Base-by-base conservation (phyloP, 495 filamentous ascomycete species). In the Daldinia loculata region DNA sequence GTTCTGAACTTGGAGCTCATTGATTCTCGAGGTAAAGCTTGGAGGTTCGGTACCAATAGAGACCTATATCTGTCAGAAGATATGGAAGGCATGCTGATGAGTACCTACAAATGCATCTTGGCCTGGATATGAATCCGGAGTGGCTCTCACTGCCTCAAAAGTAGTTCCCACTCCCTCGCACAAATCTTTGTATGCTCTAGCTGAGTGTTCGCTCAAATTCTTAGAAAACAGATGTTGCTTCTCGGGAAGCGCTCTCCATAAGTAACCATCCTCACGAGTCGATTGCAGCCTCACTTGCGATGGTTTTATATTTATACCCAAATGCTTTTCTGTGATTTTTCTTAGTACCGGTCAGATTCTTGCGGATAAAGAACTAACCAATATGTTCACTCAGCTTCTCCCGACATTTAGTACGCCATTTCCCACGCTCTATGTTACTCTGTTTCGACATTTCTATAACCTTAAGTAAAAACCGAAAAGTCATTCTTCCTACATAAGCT, bases 151-250 rank as follows among this genome's bases (percentile, higher is more conserved):
- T 41, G 38, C 38, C 14, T 41, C 38, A 6, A 41, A 41, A 15
- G 38, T 41, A 14, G 14, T n/a, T 3, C 38, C 38, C 12, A 53
- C 11, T 14, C 27, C 24, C 11, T 53, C 24, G 11, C 27, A 53
- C 27, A 53, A 30, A 32, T 53, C 24, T 30, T 30, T 53, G 27
- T 53, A 53, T 24, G 24, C 24, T 30, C 27, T 30, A 53, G 15
- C 27, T 14, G 27, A 53, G 11, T 53, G 24, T 14, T 53, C 27
- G 27, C 27, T 53, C 14, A 53, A 30, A 30, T 53, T 53, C 27
- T 53, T 53, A 24, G 24, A 53, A 53, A 53, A 53, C 24, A 53
- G 24, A 53, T 53, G 27, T 53, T 53, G 27, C 24, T 53, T 53
- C 27, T 53, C 27, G 14, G 27, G 24, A 53, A 53, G 24, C 9